Percentiles rank a stretch among this genome's conserved stretches.
phyloP scores from a whole-genome alignment of 306 rosid species.

The Cucurbita moschata region DNA sequence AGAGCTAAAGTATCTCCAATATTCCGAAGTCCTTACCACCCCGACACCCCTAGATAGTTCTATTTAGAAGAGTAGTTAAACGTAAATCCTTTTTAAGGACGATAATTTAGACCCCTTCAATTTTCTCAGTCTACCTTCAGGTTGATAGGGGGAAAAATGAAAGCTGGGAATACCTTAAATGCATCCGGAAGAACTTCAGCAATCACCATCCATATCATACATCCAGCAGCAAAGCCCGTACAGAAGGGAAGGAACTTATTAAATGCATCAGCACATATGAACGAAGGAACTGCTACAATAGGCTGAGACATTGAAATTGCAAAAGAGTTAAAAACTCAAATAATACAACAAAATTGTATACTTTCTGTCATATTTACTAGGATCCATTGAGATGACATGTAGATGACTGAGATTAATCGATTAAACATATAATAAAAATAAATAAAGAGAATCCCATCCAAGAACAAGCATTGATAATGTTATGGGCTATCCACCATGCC shows the following conservation, averaged over 20 bases:
- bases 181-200: conserved; percentile 99
- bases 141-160: background rate
- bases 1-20: background rate
- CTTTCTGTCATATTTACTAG: background rate
- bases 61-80: background rate
- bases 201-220: conserved; percentile 99
- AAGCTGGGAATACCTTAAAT: conserved; percentile 49
- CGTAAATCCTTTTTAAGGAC: background rate
- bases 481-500: background rate
- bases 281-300: conserved; percentile 93
- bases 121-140: background rate
- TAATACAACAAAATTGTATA: background rate
- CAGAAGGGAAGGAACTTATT: conserved; percentile 92
- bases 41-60: background rate
- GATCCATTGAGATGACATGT: background rate
- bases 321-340: background rate
- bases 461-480: background rate
- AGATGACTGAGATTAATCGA: background rate
- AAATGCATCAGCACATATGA: conserved; percentile 94
- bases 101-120: background rate
- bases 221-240: conserved; percentile 98
- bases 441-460: background rate
- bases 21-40: background rate
- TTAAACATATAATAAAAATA: background rate
- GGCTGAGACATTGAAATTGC: conserved; percentile 45